Percentiles rank a stretch among this genome's conserved stretches.
Evolutionary conservation across 805 yeast species (phyloP).

Genomic region (Saturnispora bothae): DNA sequence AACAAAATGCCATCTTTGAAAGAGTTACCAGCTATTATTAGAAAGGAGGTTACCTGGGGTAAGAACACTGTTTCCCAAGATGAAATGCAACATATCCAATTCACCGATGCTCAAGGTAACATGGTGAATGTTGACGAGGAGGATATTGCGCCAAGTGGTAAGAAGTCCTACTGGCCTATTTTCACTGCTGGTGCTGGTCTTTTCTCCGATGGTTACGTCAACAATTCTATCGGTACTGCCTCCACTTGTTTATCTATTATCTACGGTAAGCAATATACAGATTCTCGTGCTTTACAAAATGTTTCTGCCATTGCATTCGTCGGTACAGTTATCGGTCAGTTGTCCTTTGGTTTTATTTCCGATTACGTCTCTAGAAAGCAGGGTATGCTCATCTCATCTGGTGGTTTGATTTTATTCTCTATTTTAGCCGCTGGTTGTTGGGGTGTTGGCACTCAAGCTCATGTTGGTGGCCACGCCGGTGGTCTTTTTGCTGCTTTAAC

Average conservation of each 20-base stretch:
- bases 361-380: slow-evolving; percentile 72
- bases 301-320: slow-evolving; percentile 83
- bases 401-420: slow-evolving; percentile 65
- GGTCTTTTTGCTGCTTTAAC: slow-evolving; percentile 82
- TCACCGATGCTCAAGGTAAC: slow-evolving; percentile 17
- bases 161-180: slow-evolving; percentile 45
- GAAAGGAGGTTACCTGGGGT: slow-evolving; percentile 23
- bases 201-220: slow-evolving; percentile 88
- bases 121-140: slow-evolving; percentile 18
- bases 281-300: slow-evolving; percentile 64
- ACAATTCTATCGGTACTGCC: slow-evolving; percentile 73
- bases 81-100: slow-evolving; percentile 14
- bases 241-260: slow-evolving; percentile 55
- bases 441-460: slow-evolving; percentile 47
- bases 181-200: slow-evolving; percentile 86
- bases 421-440: slow-evolving; percentile 77
- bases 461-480: slow-evolving; percentile 38
- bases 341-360: slow-evolving; percentile 68
- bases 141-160: slow-evolving; percentile 17
- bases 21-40: slow-evolving; percentile 10
- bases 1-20: slow-evolving; percentile 11
- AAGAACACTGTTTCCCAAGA: slow-evolving; percentile 12
- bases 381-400: slow-evolving; percentile 75
- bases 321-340: slow-evolving; percentile 84
- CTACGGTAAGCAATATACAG: slow-evolving; percentile 52